Evolutionary conservation across 257 asterid species (phyloP).

Genomic region (Primulina eburnea): DNA sequence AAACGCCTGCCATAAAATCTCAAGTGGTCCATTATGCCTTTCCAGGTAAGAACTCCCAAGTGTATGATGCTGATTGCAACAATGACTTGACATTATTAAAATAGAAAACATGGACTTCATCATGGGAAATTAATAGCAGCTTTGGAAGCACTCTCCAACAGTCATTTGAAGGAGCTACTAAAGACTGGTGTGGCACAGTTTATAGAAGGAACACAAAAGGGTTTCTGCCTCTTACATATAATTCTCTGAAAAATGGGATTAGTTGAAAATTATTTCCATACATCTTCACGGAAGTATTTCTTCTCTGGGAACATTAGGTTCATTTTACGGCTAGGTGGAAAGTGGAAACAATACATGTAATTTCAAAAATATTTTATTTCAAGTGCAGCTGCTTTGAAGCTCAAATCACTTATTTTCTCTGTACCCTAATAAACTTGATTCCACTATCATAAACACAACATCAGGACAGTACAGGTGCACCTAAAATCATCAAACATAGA

Average conservation of each 20-base stretch:
- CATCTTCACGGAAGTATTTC: neutral
- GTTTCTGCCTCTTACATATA: slow-evolving; percentile 5
- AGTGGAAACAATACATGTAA: slow-evolving; percentile 8
- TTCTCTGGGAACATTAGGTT: neutral
- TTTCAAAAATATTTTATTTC: neutral
- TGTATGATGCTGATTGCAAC: neutral
- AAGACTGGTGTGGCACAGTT: slow-evolving; percentile 9
- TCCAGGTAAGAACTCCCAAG: neutral
- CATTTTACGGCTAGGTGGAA: slow-evolving; percentile 11
- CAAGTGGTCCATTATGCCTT: neutral
- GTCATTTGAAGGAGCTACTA: neutral
- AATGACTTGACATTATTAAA: neutral
- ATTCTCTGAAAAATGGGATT: neutral
- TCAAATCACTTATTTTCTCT: neutral
- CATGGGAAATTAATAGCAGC: neutral
- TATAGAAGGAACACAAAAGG: slow-evolving; percentile 12
- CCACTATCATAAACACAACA: slow-evolving; percentile 3
- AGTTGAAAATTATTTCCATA: slow-evolving; percentile 2
- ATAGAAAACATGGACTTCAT: neutral
- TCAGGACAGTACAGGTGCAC: neutral
- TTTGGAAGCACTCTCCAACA: slow-evolving; percentile 15
- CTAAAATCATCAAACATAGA: slow-evolving; percentile 8
- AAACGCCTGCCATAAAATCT: neutral
- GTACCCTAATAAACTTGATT: slow-evolving; percentile 4
- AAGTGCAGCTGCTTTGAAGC: slow-evolving; percentile 2